Evolutionary conservation across 2,329 filamentous ascomycete genomes (phyloP), one percentile per base, ranked within the genome.

Genomic region (Tolypocladium paradoxum): DNA sequence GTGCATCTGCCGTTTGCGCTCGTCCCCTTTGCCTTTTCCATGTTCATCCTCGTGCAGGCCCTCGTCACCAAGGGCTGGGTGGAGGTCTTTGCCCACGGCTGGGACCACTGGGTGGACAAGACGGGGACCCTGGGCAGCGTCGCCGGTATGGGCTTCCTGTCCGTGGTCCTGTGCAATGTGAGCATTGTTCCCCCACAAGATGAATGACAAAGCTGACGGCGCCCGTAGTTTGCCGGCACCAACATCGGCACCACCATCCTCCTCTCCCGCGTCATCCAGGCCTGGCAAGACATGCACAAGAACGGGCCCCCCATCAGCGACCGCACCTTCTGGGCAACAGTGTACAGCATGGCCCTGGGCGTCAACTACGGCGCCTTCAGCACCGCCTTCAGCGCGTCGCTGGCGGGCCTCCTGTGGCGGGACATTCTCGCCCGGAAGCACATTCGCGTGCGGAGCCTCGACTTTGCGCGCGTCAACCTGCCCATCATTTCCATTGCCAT

Each of bases 181-280:
- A 74, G 84, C 76, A 49, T 50, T 12, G 34, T 14, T 14, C 2
- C 3, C 18, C 56, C n/a, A 24, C 18, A 11, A 11, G 31, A 33
- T 33, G 31, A 11, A 33, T 11, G 9, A 11, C 11, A 33, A 2
- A 4, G 7, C 27, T 31, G 27, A 31, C 43, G 18, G 3, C 27
- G n/a, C 43, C 6, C 2, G 8, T 18, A 88, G 84, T 89, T 88
- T 59, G 83, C 86, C 0, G 86, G 86, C 20, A 89, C 86, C 2
- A 89, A 89, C 58, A 89, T 89, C 51, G 85, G 86, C 35, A 87
- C 85, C 0, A 85, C 85, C 0, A 89, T 90, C 61, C 77, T 89
- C 0, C 73, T 89, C 1, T 87, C 79, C 9, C 82, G 85, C 3
- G 77, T 88, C 7, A 79, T 89, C 12, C 85, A 89, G 63, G 71